Evolutionary conservation across 176 grass and related monocot genomes (phyloP).

Genomic region (Bromus sterilis): DNA sequence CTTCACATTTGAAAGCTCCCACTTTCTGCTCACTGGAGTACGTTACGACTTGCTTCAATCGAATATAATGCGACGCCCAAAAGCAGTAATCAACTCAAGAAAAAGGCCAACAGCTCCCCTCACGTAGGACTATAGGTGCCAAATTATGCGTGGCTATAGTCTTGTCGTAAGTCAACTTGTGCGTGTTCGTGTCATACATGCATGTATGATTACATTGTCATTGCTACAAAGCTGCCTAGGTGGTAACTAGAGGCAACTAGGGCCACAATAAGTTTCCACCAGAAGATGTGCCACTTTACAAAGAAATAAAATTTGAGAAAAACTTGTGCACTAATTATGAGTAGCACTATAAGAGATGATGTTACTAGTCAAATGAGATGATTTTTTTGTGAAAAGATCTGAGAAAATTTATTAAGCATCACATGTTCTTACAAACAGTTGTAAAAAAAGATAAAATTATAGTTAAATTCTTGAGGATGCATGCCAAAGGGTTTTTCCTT

Average conservation of each 20-base stretch:
- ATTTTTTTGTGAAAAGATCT: no score
- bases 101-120: not conserved
- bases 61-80: conserved; percentile 5
- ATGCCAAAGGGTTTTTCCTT: no score
- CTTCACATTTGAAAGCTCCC: conserved; percentile 4
- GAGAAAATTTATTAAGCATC: no score
- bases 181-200: not conserved
- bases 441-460: no score
- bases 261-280: not conserved
- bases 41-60: not conserved
- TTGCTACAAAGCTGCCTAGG: not conserved
- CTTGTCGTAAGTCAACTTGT: conserved; percentile 19
- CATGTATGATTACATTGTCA: conserved; percentile 22
- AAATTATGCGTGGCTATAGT: not conserved
- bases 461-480: no score
- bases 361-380: not conserved
- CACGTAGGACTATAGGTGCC: not conserved
- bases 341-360: not conserved
- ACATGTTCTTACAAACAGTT: no score
- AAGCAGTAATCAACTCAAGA: conserved; percentile 10
- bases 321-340: not conserved
- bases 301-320: not conserved
- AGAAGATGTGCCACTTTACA: not conserved
- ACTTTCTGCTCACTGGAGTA: conserved; percentile 9
- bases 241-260: not conserved